A percentile compares a stretch with the other conserved stretches of the same genome.
phyloP scores from a whole-genome alignment of 257 asterid species.

The Solanum chiquidenum region DNA sequence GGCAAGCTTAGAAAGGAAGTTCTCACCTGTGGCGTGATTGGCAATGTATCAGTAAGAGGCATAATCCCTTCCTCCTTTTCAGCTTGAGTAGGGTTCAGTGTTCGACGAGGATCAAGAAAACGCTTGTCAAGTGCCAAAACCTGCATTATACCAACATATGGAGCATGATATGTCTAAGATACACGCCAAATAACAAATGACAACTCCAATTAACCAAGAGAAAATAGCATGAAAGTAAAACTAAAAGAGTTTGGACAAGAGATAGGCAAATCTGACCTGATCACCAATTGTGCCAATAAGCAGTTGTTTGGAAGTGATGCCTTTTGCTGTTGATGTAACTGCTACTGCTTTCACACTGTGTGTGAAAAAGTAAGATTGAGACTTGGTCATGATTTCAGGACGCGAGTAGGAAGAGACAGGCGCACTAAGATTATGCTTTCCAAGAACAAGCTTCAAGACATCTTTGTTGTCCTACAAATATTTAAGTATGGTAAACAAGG shows the following conservation, averaged over 20 bases:
- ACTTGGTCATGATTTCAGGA: conserved; percentile 72
- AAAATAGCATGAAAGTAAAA: not conserved
- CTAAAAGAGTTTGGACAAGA: not conserved
- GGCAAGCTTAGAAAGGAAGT: not conserved
- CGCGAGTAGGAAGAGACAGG: conserved; percentile 86
- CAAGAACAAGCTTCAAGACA: conserved; percentile 75
- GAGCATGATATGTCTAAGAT: not conserved
- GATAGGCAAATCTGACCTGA: conserved; percentile 45
- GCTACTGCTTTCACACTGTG: conserved; percentile 77
- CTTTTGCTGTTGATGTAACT: conserved; percentile 87
- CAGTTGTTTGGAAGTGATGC: conserved; percentile 92
- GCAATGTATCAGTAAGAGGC: conserved; percentile 91
- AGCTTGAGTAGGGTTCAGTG: conserved; percentile 82
- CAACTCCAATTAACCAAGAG: not conserved
- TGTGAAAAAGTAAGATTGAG: conserved; percentile 80
- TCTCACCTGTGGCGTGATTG: conserved; percentile 86
- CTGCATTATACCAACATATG: conserved; percentile 25
- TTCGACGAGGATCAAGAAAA: conserved; percentile 84
- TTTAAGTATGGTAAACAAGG: conserved; percentile 2
- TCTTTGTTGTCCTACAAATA: conserved; percentile 84
- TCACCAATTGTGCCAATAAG: conserved; percentile 92
- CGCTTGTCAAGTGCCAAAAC: conserved; percentile 98
- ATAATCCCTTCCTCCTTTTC: conserved; percentile 99
- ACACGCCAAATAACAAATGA: not conserved
- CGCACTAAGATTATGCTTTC: conserved; percentile 83